Percentiles rank a stretch among this genome's conserved stretches.
Evolutionary conservation across 164 flowering plant species (phyloP).

Genomic region (Cinnamomum chago): DNA sequence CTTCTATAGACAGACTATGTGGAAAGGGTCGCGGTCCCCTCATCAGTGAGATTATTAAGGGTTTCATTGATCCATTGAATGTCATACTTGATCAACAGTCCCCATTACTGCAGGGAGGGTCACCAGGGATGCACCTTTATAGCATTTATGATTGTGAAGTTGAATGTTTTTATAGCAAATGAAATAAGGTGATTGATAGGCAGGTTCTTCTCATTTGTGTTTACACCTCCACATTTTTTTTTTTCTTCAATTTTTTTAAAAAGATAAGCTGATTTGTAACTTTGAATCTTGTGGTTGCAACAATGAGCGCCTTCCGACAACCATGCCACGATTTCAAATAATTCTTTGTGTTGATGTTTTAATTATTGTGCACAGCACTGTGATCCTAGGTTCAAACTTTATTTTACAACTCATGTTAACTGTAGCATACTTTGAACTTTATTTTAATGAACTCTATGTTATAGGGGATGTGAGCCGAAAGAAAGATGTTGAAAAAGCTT

Average conservation of each 20-base stretch:
- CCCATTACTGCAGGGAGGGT: background rate
- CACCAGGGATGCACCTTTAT: background rate
- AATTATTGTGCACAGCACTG: background rate
- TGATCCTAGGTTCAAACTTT: background rate
- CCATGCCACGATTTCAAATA: no score
- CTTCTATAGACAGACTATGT: background rate
- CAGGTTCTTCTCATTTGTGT: no score
- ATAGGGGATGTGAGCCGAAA: slow-evolving; percentile 60
- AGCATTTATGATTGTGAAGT: background rate
- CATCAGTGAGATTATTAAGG: no score
- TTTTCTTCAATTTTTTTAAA: no score
- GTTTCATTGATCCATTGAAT: background rate
- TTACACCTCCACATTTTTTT: no score
- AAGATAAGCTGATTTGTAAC: no score
- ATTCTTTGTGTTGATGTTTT: no score
- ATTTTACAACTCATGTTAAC: background rate
- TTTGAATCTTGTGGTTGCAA: no score
- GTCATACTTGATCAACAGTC: background rate
- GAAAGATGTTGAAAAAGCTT: slow-evolving; percentile 67
- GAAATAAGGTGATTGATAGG: no score
- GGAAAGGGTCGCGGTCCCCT: background rate
- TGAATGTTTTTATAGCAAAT: background rate
- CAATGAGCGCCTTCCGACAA: no score
- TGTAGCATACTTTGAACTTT: background rate
- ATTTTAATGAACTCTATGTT: background rate